A percentile compares a stretch with the other conserved stretches of the same genome.
Evolutionary conservation across 345 rosid genomes (phyloP).

Genomic region (Carallia brachiata): DNA sequence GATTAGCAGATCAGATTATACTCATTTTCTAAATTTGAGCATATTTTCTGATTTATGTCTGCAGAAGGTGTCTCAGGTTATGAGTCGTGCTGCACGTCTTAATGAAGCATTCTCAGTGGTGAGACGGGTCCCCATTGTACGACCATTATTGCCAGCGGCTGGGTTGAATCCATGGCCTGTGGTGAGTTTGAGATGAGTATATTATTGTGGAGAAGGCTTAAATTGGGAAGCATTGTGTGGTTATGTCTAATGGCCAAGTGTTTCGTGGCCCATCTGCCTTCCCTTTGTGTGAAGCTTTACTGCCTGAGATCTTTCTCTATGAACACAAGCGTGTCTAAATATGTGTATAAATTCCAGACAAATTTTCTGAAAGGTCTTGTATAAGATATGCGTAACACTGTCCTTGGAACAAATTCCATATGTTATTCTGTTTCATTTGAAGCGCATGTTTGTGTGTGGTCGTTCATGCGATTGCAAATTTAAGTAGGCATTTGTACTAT

Average conservation of each 20-base stretch:
- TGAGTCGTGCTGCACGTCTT: conserved; percentile 67
- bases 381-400: no score
- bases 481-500: no score
- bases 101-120: conserved; percentile 86
- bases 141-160: conserved; percentile 66
- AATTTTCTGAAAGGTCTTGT: no score
- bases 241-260: conserved; percentile 8
- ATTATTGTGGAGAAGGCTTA: conserved; percentile 1
- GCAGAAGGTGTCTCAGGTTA: conserved; percentile 78
- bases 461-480: no score
- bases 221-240: conserved; percentile 16
- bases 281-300: conserved; percentile 9
- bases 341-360: conserved; percentile 17
- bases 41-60: conserved; percentile 7
- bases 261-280: conserved; percentile 5
- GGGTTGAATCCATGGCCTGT: conserved; percentile 79
- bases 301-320: conserved; percentile 4
- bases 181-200: conserved; percentile 61
- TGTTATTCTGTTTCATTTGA: no score
- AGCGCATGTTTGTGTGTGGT: no score
- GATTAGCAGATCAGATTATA: no score
- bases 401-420: no score
- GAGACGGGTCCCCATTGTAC: conserved; percentile 69
- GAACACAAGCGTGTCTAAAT: conserved; percentile 10
- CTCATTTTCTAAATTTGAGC: background rate